Base-by-base conservation (phyloP, 306 rosid genomes). In the peach (Prunus persica) region DNA sequence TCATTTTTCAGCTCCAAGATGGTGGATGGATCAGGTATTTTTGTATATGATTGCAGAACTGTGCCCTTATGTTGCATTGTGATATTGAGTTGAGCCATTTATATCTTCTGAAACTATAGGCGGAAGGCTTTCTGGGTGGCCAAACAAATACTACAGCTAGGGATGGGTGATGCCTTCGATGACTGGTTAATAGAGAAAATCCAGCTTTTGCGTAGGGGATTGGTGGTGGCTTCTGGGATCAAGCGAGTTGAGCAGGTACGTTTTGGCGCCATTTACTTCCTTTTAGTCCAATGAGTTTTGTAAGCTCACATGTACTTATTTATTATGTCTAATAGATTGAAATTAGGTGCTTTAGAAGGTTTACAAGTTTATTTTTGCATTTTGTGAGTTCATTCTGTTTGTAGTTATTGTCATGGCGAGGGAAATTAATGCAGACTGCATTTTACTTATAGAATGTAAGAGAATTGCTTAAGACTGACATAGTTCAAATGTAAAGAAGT, bases 91-190 rank as follows among this genome's bases (percentile, higher is more conserved):
- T 45, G 57, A 62, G 47, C 60, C 9, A 82, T 56, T 32, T 61
- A 68, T 57, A 69, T 46, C 73, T 72, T 68, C 75, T 83, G 67
- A 81, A 73, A 68, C 69, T 77, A 62, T 79, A 96, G 99, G 90
- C 82, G 99, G 69, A 82, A 96, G 83, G 99, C 99, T 68, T 96
- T 96, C 71, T 96, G 99, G 99, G 99, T 93, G 73, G 98, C 97
- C 66, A 96, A 96, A 86, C 98, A 96, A 82, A 78, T 96, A 71
- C 89, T 96, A 71, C 99, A 96, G 80, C 84, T 96, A 61, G 98
- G 99, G 65, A 96, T 96, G 99, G 99, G 99, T 62, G 99, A 96
- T 83, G 99, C 99, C 82, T 93, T 96, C 50, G 99, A 96, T 77
- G 99, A 96, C 80, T 96, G 99, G 98, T 87, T 96, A 85, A 82